Evolutionary conservation across 495 filamentous ascomycete species (phyloP).

Genomic region (Lasiosphaeris hirsuta): DNA sequence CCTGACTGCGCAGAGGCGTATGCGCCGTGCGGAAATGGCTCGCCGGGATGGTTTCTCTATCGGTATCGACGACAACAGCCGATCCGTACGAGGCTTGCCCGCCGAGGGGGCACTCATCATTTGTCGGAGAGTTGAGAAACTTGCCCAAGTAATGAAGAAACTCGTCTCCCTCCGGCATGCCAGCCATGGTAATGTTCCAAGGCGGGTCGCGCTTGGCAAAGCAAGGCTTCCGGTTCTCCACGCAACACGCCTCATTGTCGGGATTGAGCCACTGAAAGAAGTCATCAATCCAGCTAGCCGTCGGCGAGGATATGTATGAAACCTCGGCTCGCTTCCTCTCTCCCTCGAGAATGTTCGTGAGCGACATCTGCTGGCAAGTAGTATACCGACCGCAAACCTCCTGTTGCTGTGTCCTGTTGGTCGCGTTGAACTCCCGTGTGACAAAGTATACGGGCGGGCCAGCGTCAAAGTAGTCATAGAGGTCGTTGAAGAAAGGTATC

Average conservation of each 20-base stretch:
- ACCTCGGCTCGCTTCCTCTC: conserved; percentile 87
- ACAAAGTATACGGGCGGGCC: conserved; percentile 98
- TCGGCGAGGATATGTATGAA: conserved; percentile 87
- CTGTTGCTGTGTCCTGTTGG: conserved; percentile 68
- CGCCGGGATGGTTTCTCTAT: conserved; percentile 62
- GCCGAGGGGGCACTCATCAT: conserved; percentile 78
- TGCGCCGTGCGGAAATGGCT: conserved; percentile 92
- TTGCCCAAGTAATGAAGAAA: conserved; percentile 80
- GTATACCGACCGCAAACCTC: conserved; percentile 89
- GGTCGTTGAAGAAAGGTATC: conserved; percentile 90
- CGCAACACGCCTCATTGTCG: conserved; percentile 73
- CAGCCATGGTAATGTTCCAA: conserved; percentile 83
- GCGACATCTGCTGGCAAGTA: conserved; percentile 75
- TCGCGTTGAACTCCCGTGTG: conserved; percentile 73
- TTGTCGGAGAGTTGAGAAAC: conserved; percentile 79
- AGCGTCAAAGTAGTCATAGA: conserved; percentile 85
- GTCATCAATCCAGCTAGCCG: conserved; percentile 95
- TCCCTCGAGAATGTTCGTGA: conserved; percentile 84
- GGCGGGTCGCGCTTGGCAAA: conserved; percentile 69
- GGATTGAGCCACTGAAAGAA: conserved; percentile 96
- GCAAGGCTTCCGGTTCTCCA: conserved; percentile 61
- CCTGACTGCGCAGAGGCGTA: conserved; percentile 76
- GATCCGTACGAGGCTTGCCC: conserved; percentile 83
- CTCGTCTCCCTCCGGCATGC: conserved; percentile 89
- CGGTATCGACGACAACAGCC: conserved; percentile 74